These are phyloP conservation scores for Stagonosporopsis tanaceti DNA, from an alignment of 2,329 filamentous ascomycete species.

Conservation along the genomic window DNA sequence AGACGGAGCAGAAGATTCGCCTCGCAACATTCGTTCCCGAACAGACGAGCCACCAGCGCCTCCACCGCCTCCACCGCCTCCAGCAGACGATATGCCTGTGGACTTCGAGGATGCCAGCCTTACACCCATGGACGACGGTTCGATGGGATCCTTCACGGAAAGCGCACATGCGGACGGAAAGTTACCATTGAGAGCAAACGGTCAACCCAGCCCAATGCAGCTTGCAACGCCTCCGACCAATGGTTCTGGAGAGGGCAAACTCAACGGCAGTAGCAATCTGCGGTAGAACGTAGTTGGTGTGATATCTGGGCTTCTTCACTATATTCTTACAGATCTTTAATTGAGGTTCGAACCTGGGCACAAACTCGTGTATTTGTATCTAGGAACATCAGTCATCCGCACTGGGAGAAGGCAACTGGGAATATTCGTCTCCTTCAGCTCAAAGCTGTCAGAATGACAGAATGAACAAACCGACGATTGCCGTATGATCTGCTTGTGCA, in stretches of 20 bases:
- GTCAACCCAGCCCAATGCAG: conserved; percentile 49
- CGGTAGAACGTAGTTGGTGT: not conserved
- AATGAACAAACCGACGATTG: no score
- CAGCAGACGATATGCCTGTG: conserved; percentile 40
- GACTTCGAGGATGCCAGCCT: conserved; percentile 35
- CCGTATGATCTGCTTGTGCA: no score
- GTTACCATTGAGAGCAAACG: conserved; percentile 14
- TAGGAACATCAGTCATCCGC: not conserved
- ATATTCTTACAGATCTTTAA: conserved; percentile 19
- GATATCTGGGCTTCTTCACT: conserved; percentile 4
- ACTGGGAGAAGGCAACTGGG: not conserved
- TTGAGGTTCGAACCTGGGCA: not conserved
- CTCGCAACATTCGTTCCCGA: conserved; percentile 44
- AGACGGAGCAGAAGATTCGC: conserved; percentile 40
- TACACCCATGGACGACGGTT: conserved; percentile 39
- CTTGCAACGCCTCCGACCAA: conserved; percentile 55
- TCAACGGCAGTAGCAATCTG: conserved; percentile 14
- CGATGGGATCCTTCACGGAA: conserved; percentile 7
- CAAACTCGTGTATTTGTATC: not conserved
- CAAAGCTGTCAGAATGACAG: not conserved
- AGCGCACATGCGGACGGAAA: conserved; percentile 14
- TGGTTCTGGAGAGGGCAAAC: conserved; percentile 29
- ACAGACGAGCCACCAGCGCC: conserved; percentile 51
- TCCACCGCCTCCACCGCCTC: conserved; percentile 54
- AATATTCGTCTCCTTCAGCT: not conserved